These are phyloP conservation scores for Ambrosia hybrid DNA, from an alignment of 140 eudicot species.

Conservation along the genomic window DNA sequence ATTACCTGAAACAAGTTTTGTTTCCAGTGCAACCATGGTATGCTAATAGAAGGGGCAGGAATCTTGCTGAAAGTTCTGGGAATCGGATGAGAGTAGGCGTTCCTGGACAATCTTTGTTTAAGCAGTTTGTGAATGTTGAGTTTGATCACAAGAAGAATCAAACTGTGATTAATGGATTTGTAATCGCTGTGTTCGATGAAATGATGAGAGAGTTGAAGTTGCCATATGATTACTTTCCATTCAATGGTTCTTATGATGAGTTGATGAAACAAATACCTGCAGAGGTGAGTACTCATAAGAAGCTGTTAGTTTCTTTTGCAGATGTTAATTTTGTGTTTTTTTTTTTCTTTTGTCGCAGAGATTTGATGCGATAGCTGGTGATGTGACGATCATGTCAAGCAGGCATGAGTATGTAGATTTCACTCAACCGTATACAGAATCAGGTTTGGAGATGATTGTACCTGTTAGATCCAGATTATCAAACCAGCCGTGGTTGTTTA, in stretches of 20 bases:
- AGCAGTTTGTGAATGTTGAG: constrained; percentile 41
- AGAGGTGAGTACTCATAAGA: constrained; percentile 2
- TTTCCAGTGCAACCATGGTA: constrained; percentile 46
- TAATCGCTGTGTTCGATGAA: constrained; percentile 49
- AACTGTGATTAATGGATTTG: constrained; percentile 39
- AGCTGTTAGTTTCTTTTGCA: not conserved
- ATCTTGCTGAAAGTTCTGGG: constrained; percentile 32
- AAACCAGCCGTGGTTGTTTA: constrained; percentile 46
- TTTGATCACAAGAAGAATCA: constrained; percentile 23
- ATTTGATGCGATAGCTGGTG: constrained; percentile 49
- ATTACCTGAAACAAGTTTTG: constrained; percentile 28
- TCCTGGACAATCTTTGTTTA: constrained; percentile 44
- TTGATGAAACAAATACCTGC: constrained; percentile 37
- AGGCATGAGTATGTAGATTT: constrained; percentile 43
- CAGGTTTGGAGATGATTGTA: constrained; percentile 57
- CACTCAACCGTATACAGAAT: constrained; percentile 55
- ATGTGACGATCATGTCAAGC: constrained; percentile 43
- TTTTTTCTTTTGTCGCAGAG: constrained; percentile 26
- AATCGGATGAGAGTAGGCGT: constrained; percentile 47
- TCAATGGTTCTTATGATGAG: constrained; percentile 42
- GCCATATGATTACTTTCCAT: constrained; percentile 42
- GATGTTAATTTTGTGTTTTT: constrained; percentile 10
- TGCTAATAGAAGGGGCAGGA: constrained; percentile 23
- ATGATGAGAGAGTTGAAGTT: constrained; percentile 40
- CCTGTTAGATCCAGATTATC: constrained; percentile 36